These are phyloP conservation scores for Hamamelis virginiana DNA, from an alignment of 164 flowering plant species.

Conservation along the genomic window DNA sequence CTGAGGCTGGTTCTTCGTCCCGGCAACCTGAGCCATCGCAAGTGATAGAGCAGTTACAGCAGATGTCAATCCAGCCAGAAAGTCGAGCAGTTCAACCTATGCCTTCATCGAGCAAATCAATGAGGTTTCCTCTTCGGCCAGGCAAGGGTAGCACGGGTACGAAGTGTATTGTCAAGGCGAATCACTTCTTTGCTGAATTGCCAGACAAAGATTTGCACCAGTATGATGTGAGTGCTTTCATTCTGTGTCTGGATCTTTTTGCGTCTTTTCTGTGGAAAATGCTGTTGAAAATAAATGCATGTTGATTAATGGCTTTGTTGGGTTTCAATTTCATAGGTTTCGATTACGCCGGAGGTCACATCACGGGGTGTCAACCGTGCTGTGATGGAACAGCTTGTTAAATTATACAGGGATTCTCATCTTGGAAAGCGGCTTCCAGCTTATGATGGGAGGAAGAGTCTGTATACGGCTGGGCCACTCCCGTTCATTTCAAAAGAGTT, in stretches of 20 bases:
- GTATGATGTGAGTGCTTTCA: slow-evolving; percentile 59
- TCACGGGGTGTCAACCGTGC: slow-evolving; percentile 89
- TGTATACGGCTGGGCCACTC: slow-evolving; percentile 94
- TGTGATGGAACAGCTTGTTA: slow-evolving; percentile 78
- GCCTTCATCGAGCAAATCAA: slow-evolving; percentile 51
- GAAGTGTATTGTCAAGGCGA: slow-evolving; percentile 75
- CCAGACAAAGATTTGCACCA: slow-evolving; percentile 86
- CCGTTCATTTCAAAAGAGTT: slow-evolving; percentile 80
- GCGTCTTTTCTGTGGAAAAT: background rate
- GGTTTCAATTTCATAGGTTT: slow-evolving; percentile 47
- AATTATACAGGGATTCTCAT: slow-evolving; percentile 63
- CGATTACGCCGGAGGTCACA: slow-evolving; percentile 83
- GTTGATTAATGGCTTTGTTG: background rate
- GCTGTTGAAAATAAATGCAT: background rate
- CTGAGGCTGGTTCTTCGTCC: slow-evolving; percentile 55
- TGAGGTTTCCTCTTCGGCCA: slow-evolving; percentile 73
- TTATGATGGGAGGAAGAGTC: slow-evolving; percentile 94
- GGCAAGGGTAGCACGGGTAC: slow-evolving; percentile 67
- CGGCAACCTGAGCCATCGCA: slow-evolving; percentile 26
- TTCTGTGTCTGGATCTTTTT: background rate
- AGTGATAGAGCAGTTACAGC: slow-evolving; percentile 44
- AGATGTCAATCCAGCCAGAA: slow-evolving; percentile 38
- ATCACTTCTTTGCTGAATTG: slow-evolving; percentile 79
- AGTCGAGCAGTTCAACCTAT: slow-evolving; percentile 40
- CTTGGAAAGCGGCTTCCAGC: slow-evolving; percentile 91